Base-by-base conservation (phyloP, 768 basidiomycete genomes). In the Rhizopogon roseolus region DNA sequence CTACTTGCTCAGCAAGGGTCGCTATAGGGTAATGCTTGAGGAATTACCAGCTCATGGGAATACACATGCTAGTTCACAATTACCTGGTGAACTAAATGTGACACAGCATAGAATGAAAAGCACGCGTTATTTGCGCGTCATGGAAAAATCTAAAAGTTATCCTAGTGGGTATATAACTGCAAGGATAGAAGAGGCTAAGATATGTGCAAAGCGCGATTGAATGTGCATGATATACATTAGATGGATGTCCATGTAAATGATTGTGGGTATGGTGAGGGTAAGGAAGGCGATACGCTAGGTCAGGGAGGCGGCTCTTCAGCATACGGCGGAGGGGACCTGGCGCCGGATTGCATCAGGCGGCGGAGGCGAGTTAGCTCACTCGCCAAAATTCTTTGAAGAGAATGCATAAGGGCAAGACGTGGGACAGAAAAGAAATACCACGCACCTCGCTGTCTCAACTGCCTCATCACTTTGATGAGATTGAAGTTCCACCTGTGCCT, bases 301-400 rank as follows among this genome's bases (percentile, higher is more conserved):
- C 53, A 17, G 48, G 54, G 41, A 50, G 52, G 48, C 16, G 53
- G 19, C 2, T 6, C 17, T 36, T 6, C 55, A 55, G 41, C 41
- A n/a, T 19, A 32, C 53, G 63, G 50, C 29, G 54, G 60, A 44
- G 70, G 60, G 57, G 64, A 61, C 52, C 69, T 71, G 1, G 76
- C 72, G 60, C 80, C 76, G 39, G 71, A 70, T 62, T 81, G 86
- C 82, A 92, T 90, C 39, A 92, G 76, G 59, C 89, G 77, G 63
- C 86, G 77, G 63, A 92, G 70, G 54, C 87, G 76, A 46, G 81
- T 78, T 42, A 91, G 73, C 65, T 91, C 89, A 28, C 74, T 72
- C 5, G 85, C 72, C 29, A 90, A 66, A 32, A 72, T 70, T 62
- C 88, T 88, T 61, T 27, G 19, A 17, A 13, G 28, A 16, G 1